These are phyloP conservation scores for Moniliophthora roreri DNA, from an alignment of 1,284 basidiomycete species.

Conservation along the genomic window DNA sequence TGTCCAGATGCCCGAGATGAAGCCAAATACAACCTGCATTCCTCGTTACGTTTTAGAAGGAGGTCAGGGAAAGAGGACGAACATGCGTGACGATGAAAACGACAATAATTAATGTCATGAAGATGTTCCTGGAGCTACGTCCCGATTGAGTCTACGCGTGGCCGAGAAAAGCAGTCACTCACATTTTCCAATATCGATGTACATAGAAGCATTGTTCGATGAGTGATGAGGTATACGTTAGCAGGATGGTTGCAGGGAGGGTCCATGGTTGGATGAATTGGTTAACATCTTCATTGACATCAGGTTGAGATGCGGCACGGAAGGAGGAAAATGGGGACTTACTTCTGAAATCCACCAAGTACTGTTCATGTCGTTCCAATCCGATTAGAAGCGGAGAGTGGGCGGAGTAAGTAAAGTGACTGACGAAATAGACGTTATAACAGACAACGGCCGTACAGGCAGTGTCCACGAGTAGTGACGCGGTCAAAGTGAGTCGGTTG, in stretches of 20 bases:
- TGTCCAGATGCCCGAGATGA: constrained; percentile 1
- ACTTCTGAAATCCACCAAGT: too few species aligned
- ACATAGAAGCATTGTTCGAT: constrained; percentile 8
- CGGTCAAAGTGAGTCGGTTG: background rate
- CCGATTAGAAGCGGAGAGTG: too few species aligned
- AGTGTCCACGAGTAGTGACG: constrained; percentile 7
- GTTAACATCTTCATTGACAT: background rate
- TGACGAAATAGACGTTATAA: constrained; percentile 8
- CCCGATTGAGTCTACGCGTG: background rate
- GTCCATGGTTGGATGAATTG: constrained; percentile 1
- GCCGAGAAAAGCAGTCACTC: background rate
- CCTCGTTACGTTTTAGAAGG: background rate
- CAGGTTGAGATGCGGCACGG: background rate
- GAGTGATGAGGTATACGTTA: constrained; percentile 4
- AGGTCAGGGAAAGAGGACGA: background rate
- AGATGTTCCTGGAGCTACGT: constrained; percentile 5
- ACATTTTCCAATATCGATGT: constrained; percentile 9
- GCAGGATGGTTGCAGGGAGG: background rate
- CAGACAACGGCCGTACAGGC: constrained; percentile 4
- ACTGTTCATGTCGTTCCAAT: too few species aligned
- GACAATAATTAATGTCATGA: background rate
- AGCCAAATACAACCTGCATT: constrained; percentile 4
- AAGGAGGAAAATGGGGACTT: background rate
- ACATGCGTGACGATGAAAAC: constrained; percentile 4
- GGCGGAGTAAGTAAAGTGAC: background rate